Evolutionary conservation across 2,329 filamentous ascomycete species (phyloP), one percentile per base, ranked within the genome.

Genomic region (Microascus cirrosus): DNA sequence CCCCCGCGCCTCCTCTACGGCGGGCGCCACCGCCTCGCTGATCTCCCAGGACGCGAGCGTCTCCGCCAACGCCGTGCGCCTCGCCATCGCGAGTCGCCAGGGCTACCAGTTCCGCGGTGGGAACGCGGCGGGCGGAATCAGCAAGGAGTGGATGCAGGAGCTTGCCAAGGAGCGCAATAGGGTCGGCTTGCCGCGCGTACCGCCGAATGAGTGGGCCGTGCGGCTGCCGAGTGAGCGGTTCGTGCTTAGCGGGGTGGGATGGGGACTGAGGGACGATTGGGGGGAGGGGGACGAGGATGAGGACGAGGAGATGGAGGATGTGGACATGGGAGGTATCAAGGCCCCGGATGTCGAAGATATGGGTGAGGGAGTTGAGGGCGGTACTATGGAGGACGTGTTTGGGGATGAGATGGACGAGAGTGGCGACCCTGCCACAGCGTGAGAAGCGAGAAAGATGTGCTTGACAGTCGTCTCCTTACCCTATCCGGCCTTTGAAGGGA

Each of bases 61-160:
- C 53, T 81, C 76, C 53, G 77, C 86, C 35, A 83, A 83, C 64
- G 86, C 86, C 48, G 76, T 92, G 36, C 80, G 86, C 62, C 80
- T 90, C n/a, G 87, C 88, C 25, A 88, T 92, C 59, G 80, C 82
- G 4, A 82, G 80, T 53, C 77, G 87, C 3, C 76, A 89, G 51
- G 80, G 83, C 34, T 87, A 85, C 67, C 85, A 89, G 67, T 91
- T 90, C 71, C 74, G 80, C 61, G 72, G 80, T 61, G 76, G 78
- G 66, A 74, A 74, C 56, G 75, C 75, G 20, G 76, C 74, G 10
- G 74, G 78, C 36, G 81, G 80, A 10, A 74, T 82, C 55, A 81
- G 77, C 69, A 92, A 92, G 67, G 89, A 93, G 63, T 91, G 87
- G 70, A 77, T 92, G 74, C 73, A 85, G 59, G 87, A 91, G 68